Conservation (phyloP, 1,284 basidiomycete genomes). For the Sanghuangporus weigelae region DNA sequence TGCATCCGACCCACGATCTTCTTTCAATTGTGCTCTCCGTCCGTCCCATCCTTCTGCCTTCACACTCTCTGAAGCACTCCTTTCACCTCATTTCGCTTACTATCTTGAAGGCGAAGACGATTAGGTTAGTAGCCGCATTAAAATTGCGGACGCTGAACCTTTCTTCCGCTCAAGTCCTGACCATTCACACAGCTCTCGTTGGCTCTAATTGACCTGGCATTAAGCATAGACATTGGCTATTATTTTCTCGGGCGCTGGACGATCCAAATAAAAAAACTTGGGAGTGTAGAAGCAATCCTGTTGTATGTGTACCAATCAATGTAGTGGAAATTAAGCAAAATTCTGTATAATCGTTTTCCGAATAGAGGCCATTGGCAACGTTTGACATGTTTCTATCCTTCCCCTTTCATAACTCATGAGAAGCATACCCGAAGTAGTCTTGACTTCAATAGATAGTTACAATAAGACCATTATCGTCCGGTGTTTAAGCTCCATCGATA, state of each 20-base stretch:
- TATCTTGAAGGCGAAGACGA: no score
- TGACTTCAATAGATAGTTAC: neutral
- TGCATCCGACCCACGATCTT: no score
- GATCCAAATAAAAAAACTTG: neutral
- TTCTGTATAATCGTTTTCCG: neutral
- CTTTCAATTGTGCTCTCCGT: neutral
- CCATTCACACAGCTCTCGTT: neutral
- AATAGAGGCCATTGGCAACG: neutral
- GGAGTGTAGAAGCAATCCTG: neutral
- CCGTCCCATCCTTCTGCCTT: neutral
- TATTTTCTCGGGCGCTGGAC: neutral
- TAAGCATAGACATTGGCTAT: neutral
- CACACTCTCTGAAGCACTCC: neutral
- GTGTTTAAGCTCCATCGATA: neutral
- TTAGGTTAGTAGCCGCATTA: no score
- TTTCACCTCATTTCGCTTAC: neutral
- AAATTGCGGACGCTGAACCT: no score
- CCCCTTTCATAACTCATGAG: neutral
- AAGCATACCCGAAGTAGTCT: neutral
- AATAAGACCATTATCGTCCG: neutral
- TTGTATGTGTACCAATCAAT: conserved; percentile 1
- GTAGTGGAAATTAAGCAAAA: neutral
- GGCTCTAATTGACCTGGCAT: neutral
- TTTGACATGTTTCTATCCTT: neutral
- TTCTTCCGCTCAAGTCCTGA: no score